phyloP scores from a whole-genome alignment of 495 filamentous ascomycete species.

The Penicillium daleae region DNA sequence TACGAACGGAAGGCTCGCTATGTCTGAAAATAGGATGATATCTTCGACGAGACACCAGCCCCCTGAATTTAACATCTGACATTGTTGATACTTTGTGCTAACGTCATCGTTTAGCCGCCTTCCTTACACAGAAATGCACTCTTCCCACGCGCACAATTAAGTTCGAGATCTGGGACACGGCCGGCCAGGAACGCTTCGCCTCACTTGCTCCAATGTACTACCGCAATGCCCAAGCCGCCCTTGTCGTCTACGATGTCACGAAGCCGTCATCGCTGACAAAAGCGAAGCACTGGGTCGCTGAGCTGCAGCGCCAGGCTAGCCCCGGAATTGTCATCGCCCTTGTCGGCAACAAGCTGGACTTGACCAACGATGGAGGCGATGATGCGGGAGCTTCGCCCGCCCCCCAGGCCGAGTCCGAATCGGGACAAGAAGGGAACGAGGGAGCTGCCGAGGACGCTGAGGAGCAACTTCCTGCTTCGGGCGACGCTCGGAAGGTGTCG shows the following conservation, averaged over 20 bases:
- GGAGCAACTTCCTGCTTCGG: slow-evolving; percentile 62
- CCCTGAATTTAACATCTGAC: background rate
- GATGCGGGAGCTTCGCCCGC: slow-evolving; percentile 36
- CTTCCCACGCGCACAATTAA: slow-evolving; percentile 97
- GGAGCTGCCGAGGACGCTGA: slow-evolving; percentile 55
- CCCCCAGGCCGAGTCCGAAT: slow-evolving; percentile 31
- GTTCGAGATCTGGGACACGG: slow-evolving; percentile 99
- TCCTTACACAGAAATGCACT: slow-evolving; percentile 97
- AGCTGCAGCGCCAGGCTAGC: slow-evolving; percentile 95
- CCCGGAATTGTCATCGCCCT: slow-evolving; percentile 97
- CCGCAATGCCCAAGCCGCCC: slow-evolving; percentile 97
- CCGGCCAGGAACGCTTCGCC: slow-evolving; percentile 97
- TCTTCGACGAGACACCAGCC: slow-evolving; percentile 1
- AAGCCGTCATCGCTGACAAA: slow-evolving; percentile 95
- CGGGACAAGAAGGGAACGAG: slow-evolving; percentile 38
- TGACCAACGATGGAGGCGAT: slow-evolving; percentile 62
- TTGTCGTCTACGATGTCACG: slow-evolving; percentile 98
- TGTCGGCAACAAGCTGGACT: slow-evolving; percentile 96
- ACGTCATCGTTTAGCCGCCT: slow-evolving; percentile 71
- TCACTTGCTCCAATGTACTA: slow-evolving; percentile 99
- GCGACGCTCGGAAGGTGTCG: slow-evolving; percentile 82
- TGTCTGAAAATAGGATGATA: slow-evolving; percentile 1
- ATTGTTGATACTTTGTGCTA: slow-evolving; percentile 25
- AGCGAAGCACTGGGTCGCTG: slow-evolving; percentile 98
- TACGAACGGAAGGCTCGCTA: slow-evolving; percentile 4